A percentile compares a stretch with the other conserved stretches of the same genome.
These are phyloP conservation scores for Naegleria fowleri DNA, from an alignment of 208 protist species.

Conservation along the genomic window DNA sequence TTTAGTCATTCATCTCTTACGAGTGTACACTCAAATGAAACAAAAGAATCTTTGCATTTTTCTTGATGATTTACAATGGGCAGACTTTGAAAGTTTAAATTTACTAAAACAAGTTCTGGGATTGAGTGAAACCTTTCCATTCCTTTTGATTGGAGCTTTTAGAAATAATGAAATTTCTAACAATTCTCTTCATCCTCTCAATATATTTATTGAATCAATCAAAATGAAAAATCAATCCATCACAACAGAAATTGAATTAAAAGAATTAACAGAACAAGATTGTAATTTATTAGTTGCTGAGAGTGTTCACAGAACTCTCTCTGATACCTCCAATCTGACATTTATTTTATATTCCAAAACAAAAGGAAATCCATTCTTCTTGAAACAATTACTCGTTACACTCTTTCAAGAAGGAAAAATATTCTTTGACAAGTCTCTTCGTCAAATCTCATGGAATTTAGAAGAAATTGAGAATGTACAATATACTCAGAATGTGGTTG, in stretches of 20 bases:
- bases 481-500: not conserved
- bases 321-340: not conserved
- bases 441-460: not conserved
- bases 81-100: not conserved
- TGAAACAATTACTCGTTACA: not conserved
- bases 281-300: not conserved
- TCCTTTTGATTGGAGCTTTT: not conserved
- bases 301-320: not conserved
- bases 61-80: constrained; percentile 8
- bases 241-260: not conserved
- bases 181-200: not conserved
- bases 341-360: not conserved
- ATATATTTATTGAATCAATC: not conserved
- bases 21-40: not conserved
- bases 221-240: not conserved
- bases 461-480: not conserved
- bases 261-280: not conserved
- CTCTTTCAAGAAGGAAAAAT: not conserved
- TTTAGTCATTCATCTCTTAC: not conserved
- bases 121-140: not conserved
- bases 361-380: not conserved
- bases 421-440: not conserved
- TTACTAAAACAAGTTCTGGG: not conserved
- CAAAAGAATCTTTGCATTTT: not conserved
- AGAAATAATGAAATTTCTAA: not conserved